These are phyloP conservation scores for Botrytis squamosa DNA, from an alignment of 2,329 filamentous ascomycete genomes.

Conservation along the genomic window DNA sequence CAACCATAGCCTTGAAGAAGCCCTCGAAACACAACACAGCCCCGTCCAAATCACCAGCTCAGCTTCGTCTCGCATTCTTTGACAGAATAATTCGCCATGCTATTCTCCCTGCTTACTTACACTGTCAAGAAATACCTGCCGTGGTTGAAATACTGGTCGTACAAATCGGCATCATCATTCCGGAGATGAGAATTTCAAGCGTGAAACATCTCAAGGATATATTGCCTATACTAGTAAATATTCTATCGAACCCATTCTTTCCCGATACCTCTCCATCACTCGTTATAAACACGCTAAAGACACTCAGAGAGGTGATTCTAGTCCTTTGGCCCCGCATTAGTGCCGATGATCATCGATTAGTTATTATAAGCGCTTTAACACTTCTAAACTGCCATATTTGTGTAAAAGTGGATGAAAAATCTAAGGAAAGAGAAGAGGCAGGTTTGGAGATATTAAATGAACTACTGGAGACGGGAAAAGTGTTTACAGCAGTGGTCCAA, in stretches of 20 bases:
- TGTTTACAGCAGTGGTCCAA: background rate
- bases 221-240: conserved; percentile 47
- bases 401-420: background rate
- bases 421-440: background rate
- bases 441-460: background rate
- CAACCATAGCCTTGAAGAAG: background rate
- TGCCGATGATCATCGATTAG: conserved; percentile 53
- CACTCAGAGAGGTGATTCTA: conserved; percentile 57
- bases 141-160: conserved; percentile 58
- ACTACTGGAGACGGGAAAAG: background rate
- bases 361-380: conserved; percentile 61
- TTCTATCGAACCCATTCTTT: conserved; percentile 69
- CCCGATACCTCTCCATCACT: conserved; percentile 51
- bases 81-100: conserved; percentile 57
- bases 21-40: background rate
- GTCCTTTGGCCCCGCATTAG: conserved; percentile 69
- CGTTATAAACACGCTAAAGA: conserved; percentile 47
- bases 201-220: conserved; percentile 66
- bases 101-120: conserved; percentile 53
- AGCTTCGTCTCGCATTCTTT: conserved; percentile 45
- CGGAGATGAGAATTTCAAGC: conserved; percentile 58
- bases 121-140: conserved; percentile 57
- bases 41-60: conserved; percentile 8
- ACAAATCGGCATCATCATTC: conserved; percentile 50
- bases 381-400: conserved; percentile 32